These are phyloP conservation scores for Vitellaria paradoxa DNA, from an alignment of 179 eudicot genomes.

Conservation along the genomic window DNA sequence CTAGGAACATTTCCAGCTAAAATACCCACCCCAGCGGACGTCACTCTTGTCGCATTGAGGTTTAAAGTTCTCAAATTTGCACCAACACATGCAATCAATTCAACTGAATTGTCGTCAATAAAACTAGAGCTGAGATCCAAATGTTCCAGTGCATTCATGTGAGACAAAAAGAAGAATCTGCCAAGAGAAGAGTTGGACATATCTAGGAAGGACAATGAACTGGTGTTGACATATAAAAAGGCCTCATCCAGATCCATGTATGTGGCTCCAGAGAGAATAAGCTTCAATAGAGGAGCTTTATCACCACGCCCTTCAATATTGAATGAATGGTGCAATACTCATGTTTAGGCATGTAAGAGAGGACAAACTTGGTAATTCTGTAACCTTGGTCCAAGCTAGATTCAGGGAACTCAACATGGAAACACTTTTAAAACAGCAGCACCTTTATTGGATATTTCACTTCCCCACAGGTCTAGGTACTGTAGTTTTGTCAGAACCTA, in stretches of 20 bases:
- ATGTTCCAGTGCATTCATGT: constrained; percentile 54
- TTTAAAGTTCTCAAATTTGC: constrained; percentile 55
- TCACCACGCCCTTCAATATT: constrained; percentile 40
- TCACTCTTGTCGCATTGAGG: constrained; percentile 65
- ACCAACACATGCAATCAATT: constrained; percentile 52
- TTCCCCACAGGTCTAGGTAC: constrained; percentile 86
- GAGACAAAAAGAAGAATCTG: constrained; percentile 41
- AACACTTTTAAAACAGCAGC: constrained; percentile 37
- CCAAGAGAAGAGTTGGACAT: constrained; percentile 54
- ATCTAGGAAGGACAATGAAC: constrained; percentile 52
- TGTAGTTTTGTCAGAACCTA: constrained; percentile 68
- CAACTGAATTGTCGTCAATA: constrained; percentile 48
- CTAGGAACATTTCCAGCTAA: constrained; percentile 77
- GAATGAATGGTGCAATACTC: constrained; percentile 69
- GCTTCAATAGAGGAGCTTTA: constrained; percentile 42
- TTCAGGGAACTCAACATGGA: constrained; percentile 53
- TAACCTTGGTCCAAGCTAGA: constrained; percentile 81
- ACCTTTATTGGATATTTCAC: constrained; percentile 61
- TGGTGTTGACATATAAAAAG: constrained; percentile 45
- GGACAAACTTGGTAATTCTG: constrained; percentile 57
- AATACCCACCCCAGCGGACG: constrained; percentile 56
- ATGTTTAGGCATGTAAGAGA: constrained; percentile 63
- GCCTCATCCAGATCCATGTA: constrained; percentile 31
- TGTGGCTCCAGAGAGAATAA: constrained; percentile 57
- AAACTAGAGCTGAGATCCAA: constrained; percentile 62